Percentiles rank a stretch among this genome's conserved stretches.
Evolutionary conservation across 2,329 filamentous ascomycete genomes (phyloP).

Genomic region (Aspergillus oerlinghausenensis): DNA sequence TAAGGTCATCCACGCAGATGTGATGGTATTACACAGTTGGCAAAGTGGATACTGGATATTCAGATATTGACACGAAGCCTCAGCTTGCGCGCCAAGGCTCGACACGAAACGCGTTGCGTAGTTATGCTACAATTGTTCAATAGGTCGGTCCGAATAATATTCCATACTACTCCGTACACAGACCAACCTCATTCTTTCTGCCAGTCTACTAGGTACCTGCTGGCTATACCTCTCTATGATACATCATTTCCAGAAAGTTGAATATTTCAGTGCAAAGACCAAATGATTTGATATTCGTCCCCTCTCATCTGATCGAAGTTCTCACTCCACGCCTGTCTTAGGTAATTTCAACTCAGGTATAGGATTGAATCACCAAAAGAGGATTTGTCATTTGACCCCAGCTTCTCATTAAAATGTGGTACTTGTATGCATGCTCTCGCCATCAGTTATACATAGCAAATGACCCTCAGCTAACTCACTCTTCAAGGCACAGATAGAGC

Average conservation of each 20-base stretch:
- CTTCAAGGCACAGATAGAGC: constrained; percentile 42
- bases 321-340: background rate
- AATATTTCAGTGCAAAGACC: background rate
- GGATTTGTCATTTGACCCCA: background rate
- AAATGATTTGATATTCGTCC: background rate
- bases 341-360: too few relatives aligned
- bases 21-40: background rate
- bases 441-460: constrained; percentile 43
- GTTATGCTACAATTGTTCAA: background rate
- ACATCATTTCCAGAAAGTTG: too few relatives aligned
- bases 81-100: constrained; percentile 19
- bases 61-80: constrained; percentile 41
- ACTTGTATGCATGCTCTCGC: constrained; percentile 38
- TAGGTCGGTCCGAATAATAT: background rate
- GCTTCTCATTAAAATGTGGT: constrained; percentile 32
- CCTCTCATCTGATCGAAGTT: background rate
- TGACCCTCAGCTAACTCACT: constrained; percentile 47
- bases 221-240: too few relatives aligned
- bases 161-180: background rate
- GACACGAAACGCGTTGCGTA: constrained; percentile 8
- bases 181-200: background rate
- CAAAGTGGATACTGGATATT: constrained; percentile 23
- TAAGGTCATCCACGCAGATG: background rate
- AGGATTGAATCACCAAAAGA: background rate
- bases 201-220: background rate